Conservation (phyloP, 2,329 filamentous ascomycete genomes). For the Arthrinium puccinioides region DNA sequence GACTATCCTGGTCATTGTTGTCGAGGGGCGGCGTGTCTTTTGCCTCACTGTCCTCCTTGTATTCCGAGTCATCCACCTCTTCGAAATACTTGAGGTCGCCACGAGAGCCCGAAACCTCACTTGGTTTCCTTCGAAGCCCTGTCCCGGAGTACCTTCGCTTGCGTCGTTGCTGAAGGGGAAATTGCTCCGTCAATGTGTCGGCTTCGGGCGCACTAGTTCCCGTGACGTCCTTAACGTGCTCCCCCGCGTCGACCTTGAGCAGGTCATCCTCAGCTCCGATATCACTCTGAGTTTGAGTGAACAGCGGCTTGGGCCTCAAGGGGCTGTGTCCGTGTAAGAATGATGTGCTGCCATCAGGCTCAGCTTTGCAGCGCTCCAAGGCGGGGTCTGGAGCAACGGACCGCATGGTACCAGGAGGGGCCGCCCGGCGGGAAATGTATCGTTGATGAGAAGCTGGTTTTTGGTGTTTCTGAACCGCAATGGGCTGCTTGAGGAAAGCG, state of each 20-base stretch:
- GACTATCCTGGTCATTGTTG: no score
- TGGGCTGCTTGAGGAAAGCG: constrained; percentile 77
- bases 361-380: constrained; percentile 7
- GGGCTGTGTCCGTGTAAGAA: constrained; percentile 12
- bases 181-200: constrained; percentile 41
- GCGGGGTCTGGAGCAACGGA: constrained; percentile 33
- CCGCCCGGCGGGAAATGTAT: constrained; percentile 48
- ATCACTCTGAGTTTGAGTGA: constrained; percentile 27
- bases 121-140: constrained; percentile 66
- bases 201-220: constrained; percentile 60
- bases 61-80: constrained; percentile 77
- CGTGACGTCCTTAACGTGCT: constrained; percentile 45
- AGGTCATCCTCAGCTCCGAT: constrained; percentile 19
- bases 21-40: constrained; percentile 11
- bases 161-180: constrained; percentile 33
- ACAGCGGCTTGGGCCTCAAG: constrained; percentile 13
- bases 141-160: constrained; percentile 81
- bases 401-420: constrained; percentile 35
- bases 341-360: neutral
- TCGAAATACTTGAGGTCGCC: constrained; percentile 88
- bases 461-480: constrained; percentile 72
- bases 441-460: constrained; percentile 56
- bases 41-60: constrained; percentile 64
- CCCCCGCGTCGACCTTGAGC: constrained; percentile 25
- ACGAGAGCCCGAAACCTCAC: constrained; percentile 61